phyloP scores from a whole-genome alignment of 139 green algal genomes.

The Haematococcus lacustris region DNA sequence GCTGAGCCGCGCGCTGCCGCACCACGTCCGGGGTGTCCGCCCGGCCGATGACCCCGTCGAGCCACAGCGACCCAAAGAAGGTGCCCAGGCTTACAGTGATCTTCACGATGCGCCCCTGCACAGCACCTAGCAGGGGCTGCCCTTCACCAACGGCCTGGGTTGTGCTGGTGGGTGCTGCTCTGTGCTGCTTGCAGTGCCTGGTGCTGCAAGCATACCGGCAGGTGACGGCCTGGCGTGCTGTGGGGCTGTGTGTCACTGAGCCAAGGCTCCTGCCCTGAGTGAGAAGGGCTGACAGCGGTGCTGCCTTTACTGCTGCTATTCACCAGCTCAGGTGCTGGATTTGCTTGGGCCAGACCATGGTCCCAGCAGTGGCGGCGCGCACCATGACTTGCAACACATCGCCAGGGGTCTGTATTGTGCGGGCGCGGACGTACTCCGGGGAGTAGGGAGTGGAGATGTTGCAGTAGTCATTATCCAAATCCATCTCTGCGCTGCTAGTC shows the following conservation, averaged over 20 bases:
- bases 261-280: not conserved
- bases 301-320: not conserved
- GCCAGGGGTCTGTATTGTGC: not conserved
- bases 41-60: constrained; percentile 34
- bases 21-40: constrained; percentile 46
- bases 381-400: constrained; percentile 19
- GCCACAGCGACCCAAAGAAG: constrained; percentile 41
- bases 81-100: constrained; percentile 38
- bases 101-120: constrained; percentile 26
- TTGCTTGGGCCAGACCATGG: too few relatives aligned
- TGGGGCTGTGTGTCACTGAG: not conserved
- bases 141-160: not conserved
- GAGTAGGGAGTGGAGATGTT: not conserved
- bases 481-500: too few relatives aligned
- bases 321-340: not conserved
- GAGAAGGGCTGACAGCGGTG: not conserved
- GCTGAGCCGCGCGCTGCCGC: constrained; percentile 64
- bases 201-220: not conserved
- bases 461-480: not conserved
- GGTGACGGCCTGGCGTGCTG: not conserved
- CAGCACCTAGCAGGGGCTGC: not conserved
- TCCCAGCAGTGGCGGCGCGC: too few relatives aligned
- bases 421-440: not conserved
- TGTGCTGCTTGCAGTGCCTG: not conserved
- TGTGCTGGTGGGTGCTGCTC: not conserved